Conservation (phyloP, 768 basidiomycete species). For the Rickenella mellea region DNA sequence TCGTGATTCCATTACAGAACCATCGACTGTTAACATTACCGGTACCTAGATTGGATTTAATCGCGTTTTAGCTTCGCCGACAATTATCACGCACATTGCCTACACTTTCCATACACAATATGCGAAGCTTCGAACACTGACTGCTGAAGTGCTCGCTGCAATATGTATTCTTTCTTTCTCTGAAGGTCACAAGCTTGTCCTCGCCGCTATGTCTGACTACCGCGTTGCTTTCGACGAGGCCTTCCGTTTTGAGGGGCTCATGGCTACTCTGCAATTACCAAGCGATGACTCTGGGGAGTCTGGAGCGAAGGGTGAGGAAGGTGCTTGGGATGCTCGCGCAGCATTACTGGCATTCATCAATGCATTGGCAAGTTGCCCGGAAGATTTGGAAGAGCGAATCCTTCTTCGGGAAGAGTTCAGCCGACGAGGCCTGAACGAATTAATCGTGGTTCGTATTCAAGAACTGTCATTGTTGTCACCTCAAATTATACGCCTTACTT, state of each 20-base stretch:
- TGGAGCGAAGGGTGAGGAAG: slow-evolving; percentile 41
- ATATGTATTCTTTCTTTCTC: slow-evolving; percentile 65
- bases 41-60: slow-evolving; percentile 58
- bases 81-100: slow-evolving; percentile 60
- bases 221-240: slow-evolving; percentile 58
- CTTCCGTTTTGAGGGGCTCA: slow-evolving; percentile 73
- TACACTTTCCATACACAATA: slow-evolving; percentile 62
- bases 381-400: slow-evolving; percentile 70
- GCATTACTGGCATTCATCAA: slow-evolving; percentile 74
- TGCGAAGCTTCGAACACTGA: slow-evolving; percentile 57
- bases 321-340: slow-evolving; percentile 73
- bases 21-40: slow-evolving; percentile 1
- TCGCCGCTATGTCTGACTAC: slow-evolving; percentile 76
- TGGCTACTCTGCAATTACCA: slow-evolving; percentile 50
- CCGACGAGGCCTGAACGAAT: slow-evolving; percentile 74
- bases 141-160: slow-evolving; percentile 74
- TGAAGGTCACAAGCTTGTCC: slow-evolving; percentile 66
- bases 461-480: not conserved
- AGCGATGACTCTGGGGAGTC: slow-evolving; percentile 29
- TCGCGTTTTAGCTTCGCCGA: slow-evolving; percentile 52
- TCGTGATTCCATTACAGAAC: slow-evolving; percentile 4
- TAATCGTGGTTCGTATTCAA: slow-evolving; percentile 55
- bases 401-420: slow-evolving; percentile 75
- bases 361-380: slow-evolving; percentile 66
- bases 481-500: not conserved